Conservation (phyloP, 768 basidiomycete species). For the Lactarius hatsudake region DNA sequence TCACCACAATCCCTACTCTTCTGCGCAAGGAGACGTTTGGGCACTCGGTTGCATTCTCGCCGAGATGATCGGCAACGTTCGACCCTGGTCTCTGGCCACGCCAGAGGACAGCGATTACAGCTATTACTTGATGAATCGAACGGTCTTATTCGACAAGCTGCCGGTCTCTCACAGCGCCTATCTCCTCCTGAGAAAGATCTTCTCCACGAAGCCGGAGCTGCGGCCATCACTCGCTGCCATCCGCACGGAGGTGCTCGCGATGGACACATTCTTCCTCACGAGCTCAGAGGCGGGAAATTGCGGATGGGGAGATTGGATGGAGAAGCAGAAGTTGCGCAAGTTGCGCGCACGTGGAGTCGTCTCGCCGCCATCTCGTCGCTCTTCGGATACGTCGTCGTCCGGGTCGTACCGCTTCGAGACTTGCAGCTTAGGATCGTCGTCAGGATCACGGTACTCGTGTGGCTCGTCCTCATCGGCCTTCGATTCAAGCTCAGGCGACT, state of each 20-base stretch:
- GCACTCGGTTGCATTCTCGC: slow-evolving; percentile 21
- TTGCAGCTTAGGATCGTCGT: background rate
- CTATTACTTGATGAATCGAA: slow-evolving; percentile 2
- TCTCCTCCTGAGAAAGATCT: slow-evolving; percentile 51
- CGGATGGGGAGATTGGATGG: slow-evolving; percentile 6
- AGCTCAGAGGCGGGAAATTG: slow-evolving; percentile 38
- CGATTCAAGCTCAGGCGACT: background rate
- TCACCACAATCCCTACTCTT: slow-evolving; percentile 6
- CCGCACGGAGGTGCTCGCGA: slow-evolving; percentile 49
- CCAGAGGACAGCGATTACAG: slow-evolving; percentile 4
- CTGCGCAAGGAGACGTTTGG: slow-evolving; percentile 20
- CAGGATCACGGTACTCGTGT: background rate
- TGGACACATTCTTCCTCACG: slow-evolving; percentile 62
- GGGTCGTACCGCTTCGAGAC: background rate
- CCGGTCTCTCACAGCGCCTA: slow-evolving; percentile 40
- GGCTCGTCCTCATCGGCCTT: background rate
- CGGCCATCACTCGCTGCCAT: slow-evolving; percentile 67
- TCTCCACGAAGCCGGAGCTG: slow-evolving; percentile 55
- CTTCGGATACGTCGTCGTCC: background rate
- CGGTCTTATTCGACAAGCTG: background rate
- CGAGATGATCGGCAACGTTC: slow-evolving; percentile 17
- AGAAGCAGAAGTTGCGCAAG: background rate
- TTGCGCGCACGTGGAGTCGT: background rate
- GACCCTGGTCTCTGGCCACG: slow-evolving; percentile 3
- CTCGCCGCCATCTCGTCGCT: background rate